Evolutionary conservation across 2,329 filamentous ascomycete genomes (phyloP).

Genomic region (Aspergillus sp.): DNA sequence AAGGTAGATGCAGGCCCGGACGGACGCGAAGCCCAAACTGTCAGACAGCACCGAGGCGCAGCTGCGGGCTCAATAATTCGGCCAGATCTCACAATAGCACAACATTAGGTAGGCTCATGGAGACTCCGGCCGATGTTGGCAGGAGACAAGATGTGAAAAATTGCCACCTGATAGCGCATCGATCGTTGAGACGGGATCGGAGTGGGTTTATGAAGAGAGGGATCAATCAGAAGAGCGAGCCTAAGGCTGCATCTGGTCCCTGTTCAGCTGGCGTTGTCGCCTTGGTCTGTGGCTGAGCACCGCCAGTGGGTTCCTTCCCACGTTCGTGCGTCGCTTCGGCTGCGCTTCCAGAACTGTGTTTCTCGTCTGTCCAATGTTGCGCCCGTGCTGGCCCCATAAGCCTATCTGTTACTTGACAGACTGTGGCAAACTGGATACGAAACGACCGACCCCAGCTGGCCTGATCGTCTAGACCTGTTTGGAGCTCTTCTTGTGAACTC

Average conservation of each 20-base stretch:
- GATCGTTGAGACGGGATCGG: slow-evolving; percentile 1
- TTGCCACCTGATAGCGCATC: slow-evolving; percentile 14
- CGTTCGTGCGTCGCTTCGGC: slow-evolving; percentile 2
- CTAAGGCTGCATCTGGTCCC: slow-evolving; percentile 12
- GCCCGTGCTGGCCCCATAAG: background rate
- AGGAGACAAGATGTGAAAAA: background rate
- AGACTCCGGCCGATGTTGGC: background rate
- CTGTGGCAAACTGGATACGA: slow-evolving; percentile 7
- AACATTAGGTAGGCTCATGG: background rate
- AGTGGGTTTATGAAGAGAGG: slow-evolving; percentile 8
- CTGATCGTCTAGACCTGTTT: slow-evolving; percentile 7
- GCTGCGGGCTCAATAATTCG: background rate
- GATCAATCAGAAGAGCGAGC: slow-evolving; percentile 10
- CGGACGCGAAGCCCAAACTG: slow-evolving; percentile 1
- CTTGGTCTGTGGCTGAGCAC: slow-evolving; percentile 8
- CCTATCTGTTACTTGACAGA: background rate
- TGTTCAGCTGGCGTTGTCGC: slow-evolving; percentile 11
- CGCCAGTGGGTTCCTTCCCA: background rate
- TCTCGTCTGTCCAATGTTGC: background rate
- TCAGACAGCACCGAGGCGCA: background rate
- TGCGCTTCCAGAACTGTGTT: background rate
- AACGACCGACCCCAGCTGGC: slow-evolving; percentile 11
- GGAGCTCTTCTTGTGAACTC: slow-evolving; percentile 4
- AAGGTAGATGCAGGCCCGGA: slow-evolving; percentile 2
- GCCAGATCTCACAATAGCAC: slow-evolving; percentile 3